Base-by-base conservation (phyloP, 108 stramenopile genomes). In the Stephanodiscus minutulus region DNA sequence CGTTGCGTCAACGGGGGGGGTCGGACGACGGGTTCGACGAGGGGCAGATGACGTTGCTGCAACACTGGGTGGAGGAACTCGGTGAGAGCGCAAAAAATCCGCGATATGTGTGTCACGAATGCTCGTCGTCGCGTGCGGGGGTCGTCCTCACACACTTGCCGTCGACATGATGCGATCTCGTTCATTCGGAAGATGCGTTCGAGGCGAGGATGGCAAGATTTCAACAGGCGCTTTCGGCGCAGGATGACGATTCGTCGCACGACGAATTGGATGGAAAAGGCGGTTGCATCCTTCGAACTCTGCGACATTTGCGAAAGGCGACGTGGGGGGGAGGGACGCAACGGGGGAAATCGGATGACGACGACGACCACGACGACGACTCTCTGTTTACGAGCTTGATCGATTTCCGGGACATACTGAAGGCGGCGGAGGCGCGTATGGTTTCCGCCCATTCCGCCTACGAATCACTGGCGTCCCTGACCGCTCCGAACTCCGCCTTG, bases 11-110 rank as follows among this genome's bases (percentile, higher is more conserved):
- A n/a, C n/a, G 10, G 44, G 62, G 20, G 52, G 64, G 50, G 50
- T 17, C 18, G 37, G 28, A 18, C 39, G 11, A 31, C 0, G 57
- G 64, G 3, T 73, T 73, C 21, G 73, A 82, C 33, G 78, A 88
- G 22, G 72, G 83, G 22, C 78, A 88, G 47, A 52, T 83, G 50
- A 79, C 88, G 67, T 37, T 92, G 36, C 70, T 89, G 39, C 24
- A 53, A 52, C 91, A 92, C 74, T 92, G 88, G 88, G 77, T 92
- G 54, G 82, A 88, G 29, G 91, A 92, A 63, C 49, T 92, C 11
- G 72, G 72, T 73, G 56, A 64, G 72, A 12, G 0, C 36, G 27
- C 24, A 33, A 33, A 5, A 33, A 33, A 5, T 33, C 3, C 31
- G 5, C 5, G 31, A 33, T 4, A 33, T 33, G n/a, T n/a, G n/a